Evolutionary conservation across 1,284 basidiomycete species (phyloP), one percentile per base, ranked within the genome.

Genomic region (Sphagnurus paluster): DNA sequence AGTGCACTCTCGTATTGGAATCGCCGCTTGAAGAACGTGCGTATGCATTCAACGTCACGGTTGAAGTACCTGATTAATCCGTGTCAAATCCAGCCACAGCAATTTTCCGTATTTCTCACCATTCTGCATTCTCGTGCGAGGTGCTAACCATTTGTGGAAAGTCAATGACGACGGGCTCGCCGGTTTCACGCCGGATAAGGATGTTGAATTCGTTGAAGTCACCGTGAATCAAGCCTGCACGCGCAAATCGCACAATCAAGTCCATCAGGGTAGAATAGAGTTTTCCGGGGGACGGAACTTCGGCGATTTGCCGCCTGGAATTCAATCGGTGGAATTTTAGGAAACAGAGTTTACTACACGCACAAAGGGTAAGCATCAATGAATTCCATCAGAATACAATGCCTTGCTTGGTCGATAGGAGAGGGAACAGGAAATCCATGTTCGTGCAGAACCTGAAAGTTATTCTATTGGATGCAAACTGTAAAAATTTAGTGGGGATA

Each of bases 191-290:
- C 37, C 82, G 80, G 54, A 99, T 93, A 50, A 99, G 82, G 58
- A 99, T 93, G 67, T 99, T 99, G 75, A 99, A 99, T 65, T 99
- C 97, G 69, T 99, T 99, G 71, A 92, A 99, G 68, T 99, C 96
- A 40, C 97, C 96, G 62, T 99, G 96, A 45, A 99, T 98, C 17
- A 99, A 78, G 1, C 97, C 97, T 2, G 90, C 84, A 34, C 83
- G 82, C 2, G 95, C 96, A 56, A 99, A 88, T 42, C 93, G 90
- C 49, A 98, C 93, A 61, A 99, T 95, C 46, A 98, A 75, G 65
- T 93, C 91, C 95, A 99, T 99, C 32, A 99, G 75, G 13, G 79
- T 74, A 1, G 94, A 93, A 69, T 98, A 99, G 24, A 99, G 79
- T 53, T 86, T 86, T 25, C 92, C 93, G 1, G 94, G 92, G 8